Conservation (phyloP, 805 yeast genomes). For the Starmerella potacharoeniae region DNA sequence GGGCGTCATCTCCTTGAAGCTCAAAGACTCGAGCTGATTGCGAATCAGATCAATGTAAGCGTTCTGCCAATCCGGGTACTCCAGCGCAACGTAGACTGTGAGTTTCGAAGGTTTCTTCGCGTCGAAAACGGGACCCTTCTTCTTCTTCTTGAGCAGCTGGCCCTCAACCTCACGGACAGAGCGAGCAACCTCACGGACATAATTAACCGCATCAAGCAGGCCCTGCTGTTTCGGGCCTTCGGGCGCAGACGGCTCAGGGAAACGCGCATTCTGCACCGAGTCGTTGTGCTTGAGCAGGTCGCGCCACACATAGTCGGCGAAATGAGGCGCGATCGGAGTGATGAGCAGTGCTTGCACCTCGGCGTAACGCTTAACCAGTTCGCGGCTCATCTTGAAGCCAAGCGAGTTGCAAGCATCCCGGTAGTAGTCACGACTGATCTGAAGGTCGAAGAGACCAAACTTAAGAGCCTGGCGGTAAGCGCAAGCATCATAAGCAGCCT, state of each 20-base stretch:
- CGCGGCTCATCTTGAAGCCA: constrained; percentile 59
- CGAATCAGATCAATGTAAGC: constrained; percentile 72
- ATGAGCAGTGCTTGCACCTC: constrained; percentile 75
- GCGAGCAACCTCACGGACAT: constrained; percentile 68
- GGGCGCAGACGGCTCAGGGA: constrained; percentile 59
- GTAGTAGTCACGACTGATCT: constrained; percentile 90
- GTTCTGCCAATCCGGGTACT: constrained; percentile 87
- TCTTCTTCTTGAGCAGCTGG: constrained; percentile 61
- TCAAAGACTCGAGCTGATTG: constrained; percentile 42
- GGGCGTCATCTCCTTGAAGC: constrained; percentile 28
- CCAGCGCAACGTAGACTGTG: constrained; percentile 58
- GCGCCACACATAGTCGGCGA: constrained; percentile 78
- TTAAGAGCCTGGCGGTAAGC: constrained; percentile 83
- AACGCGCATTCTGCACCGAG: constrained; percentile 60
- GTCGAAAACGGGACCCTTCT: constrained; percentile 69
- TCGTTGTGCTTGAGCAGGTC: constrained; percentile 59
- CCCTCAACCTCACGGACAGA: constrained; percentile 91
- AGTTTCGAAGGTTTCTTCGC: constrained; percentile 59
- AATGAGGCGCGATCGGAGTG: constrained; percentile 93
- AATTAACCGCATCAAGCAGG: constrained; percentile 57
- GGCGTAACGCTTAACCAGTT: constrained; percentile 67
- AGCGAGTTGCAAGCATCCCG: constrained; percentile 56
- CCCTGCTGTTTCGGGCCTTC: constrained; percentile 38
- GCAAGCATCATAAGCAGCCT: constrained; percentile 57
- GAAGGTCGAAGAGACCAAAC: constrained; percentile 85